A percentile compares a stretch with the other conserved stretches of the same genome.
These are phyloP conservation scores for Crithidia fasciculata DNA, from an alignment of 208 protist species.

Conservation along the genomic window DNA sequence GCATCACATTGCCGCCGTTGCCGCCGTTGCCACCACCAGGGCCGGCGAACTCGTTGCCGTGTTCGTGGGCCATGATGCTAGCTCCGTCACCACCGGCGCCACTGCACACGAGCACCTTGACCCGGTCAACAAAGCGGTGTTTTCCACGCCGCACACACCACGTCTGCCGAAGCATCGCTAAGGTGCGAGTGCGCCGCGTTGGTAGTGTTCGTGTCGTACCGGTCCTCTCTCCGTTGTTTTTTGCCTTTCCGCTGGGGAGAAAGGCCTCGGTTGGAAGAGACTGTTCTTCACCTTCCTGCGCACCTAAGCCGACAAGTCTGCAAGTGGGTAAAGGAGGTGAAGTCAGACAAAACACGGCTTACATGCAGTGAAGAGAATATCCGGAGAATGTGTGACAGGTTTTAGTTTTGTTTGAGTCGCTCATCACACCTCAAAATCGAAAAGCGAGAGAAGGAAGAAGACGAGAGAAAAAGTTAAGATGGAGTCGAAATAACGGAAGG, in stretches of 20 bases:
- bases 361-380: too few relatives aligned
- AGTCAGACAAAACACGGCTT: background rate
- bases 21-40: slow-evolving; percentile 92
- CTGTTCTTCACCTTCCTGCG: too few relatives aligned
- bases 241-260: too few relatives aligned
- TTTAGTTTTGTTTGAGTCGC: too few relatives aligned
- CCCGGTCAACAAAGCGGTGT: slow-evolving; percentile 76
- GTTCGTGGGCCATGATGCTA: slow-evolving; percentile 88
- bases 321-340: background rate
- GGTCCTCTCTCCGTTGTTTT: background rate
- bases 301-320: slow-evolving; percentile 7
- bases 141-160: slow-evolving; percentile 8
- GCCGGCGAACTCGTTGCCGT: slow-evolving; percentile 90
- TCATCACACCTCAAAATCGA: too few relatives aligned
- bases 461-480: background rate
- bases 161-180: slow-evolving; percentile 23
- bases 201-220: background rate
- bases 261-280: too few relatives aligned
- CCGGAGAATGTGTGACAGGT: too few relatives aligned
- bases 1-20: slow-evolving; percentile 85
- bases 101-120: slow-evolving; percentile 87
- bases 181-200: background rate
- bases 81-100: slow-evolving; percentile 86
- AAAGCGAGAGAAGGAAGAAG: background rate
- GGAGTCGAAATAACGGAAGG: too few relatives aligned